Percentiles rank a stretch among this genome's conserved stretches.
These are phyloP conservation scores for Ophiosphaerella herpotricha DNA, from an alignment of 2,329 filamentous ascomycete species.

Conservation along the genomic window DNA sequence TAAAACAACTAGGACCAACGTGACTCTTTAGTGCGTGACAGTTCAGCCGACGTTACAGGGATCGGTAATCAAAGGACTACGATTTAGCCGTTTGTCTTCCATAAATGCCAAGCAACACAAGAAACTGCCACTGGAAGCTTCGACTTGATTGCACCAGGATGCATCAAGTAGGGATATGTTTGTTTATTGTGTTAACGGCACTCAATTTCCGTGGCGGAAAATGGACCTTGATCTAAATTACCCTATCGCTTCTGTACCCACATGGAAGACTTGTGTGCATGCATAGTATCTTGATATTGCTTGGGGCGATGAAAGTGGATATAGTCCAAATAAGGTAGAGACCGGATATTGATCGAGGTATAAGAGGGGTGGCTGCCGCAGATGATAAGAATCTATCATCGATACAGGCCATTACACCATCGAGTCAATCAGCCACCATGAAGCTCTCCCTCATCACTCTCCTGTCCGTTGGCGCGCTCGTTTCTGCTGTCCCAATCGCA, in stretches of 20 bases:
- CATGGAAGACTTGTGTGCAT: not conserved
- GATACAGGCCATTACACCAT: not conserved
- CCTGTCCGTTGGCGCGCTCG: conserved; percentile 34
- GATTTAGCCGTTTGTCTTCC: conserved; percentile 18
- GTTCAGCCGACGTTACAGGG: conserved; percentile 1
- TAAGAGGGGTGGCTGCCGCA: not conserved
- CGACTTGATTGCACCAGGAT: conserved; percentile 16
- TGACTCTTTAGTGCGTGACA: not conserved
- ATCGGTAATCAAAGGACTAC: conserved; percentile 2
- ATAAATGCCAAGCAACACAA: conserved; percentile 20
- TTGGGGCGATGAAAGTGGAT: not conserved
- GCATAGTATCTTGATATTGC: conserved; percentile 1
- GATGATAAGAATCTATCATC: not conserved
- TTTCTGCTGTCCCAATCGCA: conserved; percentile 33
- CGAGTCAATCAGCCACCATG: conserved; percentile 23
- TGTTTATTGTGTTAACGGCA: conserved; percentile 7
- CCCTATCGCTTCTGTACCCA: conserved; percentile 1
- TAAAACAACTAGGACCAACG: not conserved
- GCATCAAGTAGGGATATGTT: not conserved
- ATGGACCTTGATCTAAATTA: not conserved
- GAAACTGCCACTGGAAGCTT: conserved; percentile 24
- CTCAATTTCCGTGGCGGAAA: conserved; percentile 3
- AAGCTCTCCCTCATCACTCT: conserved; percentile 37
- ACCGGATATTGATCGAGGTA: not conserved
- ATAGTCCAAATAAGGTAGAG: not conserved